Percentiles rank a stretch among this genome's conserved stretches.
Conservation (phyloP, 495 filamentous ascomycete species). For the Podospora anserina region DNA sequence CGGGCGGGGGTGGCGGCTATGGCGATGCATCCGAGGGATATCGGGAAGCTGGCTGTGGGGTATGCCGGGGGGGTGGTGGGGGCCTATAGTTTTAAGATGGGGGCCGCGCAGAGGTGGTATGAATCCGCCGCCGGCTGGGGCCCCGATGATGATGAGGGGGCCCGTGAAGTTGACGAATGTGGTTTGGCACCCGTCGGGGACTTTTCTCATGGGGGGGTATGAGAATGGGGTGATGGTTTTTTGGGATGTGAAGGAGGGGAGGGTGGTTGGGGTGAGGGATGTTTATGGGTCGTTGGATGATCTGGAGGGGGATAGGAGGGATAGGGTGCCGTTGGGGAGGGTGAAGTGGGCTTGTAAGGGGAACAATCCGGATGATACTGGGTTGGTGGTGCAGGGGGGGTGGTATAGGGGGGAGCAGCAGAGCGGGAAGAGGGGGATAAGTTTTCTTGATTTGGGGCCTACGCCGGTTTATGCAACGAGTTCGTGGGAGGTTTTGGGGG, state of each 20-base stretch:
- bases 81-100: constrained; percentile 89
- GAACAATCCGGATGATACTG: constrained; percentile 83
- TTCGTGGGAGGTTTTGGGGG: constrained; percentile 74
- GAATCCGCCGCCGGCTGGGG: constrained; percentile 32
- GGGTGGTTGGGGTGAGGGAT: constrained; percentile 78
- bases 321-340: constrained; percentile 61
- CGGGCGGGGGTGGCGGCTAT: constrained; percentile 57
- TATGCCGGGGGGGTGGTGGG: constrained; percentile 77
- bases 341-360: constrained; percentile 88
- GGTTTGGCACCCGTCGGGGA: constrained; percentile 92
- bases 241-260: constrained; percentile 92
- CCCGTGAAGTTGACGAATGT: constrained; percentile 69
- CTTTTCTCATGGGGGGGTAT: constrained; percentile 81
- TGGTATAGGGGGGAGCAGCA: constrained; percentile 56
- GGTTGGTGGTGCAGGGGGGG: constrained; percentile 81
- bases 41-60: constrained; percentile 85
- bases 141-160: constrained; percentile 44
- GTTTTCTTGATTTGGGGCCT: constrained; percentile 80
- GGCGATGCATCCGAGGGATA: constrained; percentile 83
- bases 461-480: constrained; percentile 90
- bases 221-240: constrained; percentile 88
- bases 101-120: constrained; percentile 69
- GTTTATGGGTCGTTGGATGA: constrained; percentile 66
- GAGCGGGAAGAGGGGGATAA: constrained; percentile 64
- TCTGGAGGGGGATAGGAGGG: constrained; percentile 36